Base-by-base conservation (phyloP, 2,329 filamentous ascomycete genomes). In the Tolypocladium cylindrosporum region DNA sequence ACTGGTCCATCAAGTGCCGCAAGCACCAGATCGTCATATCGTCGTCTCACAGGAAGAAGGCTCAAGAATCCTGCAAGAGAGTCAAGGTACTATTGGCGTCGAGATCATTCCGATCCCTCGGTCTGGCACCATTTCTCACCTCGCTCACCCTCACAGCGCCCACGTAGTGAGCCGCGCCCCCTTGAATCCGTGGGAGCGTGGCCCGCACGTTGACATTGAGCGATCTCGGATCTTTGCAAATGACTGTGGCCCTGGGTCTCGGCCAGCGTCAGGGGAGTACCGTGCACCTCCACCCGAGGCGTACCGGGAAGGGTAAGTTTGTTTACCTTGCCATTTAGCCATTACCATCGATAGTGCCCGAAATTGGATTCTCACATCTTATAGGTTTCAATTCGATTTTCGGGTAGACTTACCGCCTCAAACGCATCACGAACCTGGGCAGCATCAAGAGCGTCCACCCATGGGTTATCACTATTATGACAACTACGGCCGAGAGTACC, bases 31-130 rank as follows among this genome's bases (percentile, higher is more conserved):
- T 31, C 45, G 45, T 14, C 55, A 41, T 55, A 64, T 61, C 34
- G 53, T 63, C 41, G 56, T 63, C 31, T 58, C 62, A 36, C 62
- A 64, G 58, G 64, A 61, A 21, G 64, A 68, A 19, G 60, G 60
- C 13, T 55, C 65, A 8, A 61, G 59, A n/a, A 57, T 63, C 7
- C 21, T 61, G 21, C 58, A 55, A 45, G 62, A 64, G 16, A 60
- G 37, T 24, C 68, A 58, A 54, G 58, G 60, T 24, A 61, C 60
- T 34, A 54, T 62, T 39, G 60, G 60, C 39, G 54, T 64, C 45
- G 65, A 67, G 41, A 58, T 61, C 3, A 61, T 64, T 55, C 58
- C 68, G 13, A 58, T 62, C n/a, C 56, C 57, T 7, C 56, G 37
- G 24, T 11, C 50, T 37, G 48, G 41, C 31, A 37, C n/a, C 34